Base-by-base conservation (phyloP, 2,329 filamentous ascomycete species). In the Colletotrichum sp. region DNA sequence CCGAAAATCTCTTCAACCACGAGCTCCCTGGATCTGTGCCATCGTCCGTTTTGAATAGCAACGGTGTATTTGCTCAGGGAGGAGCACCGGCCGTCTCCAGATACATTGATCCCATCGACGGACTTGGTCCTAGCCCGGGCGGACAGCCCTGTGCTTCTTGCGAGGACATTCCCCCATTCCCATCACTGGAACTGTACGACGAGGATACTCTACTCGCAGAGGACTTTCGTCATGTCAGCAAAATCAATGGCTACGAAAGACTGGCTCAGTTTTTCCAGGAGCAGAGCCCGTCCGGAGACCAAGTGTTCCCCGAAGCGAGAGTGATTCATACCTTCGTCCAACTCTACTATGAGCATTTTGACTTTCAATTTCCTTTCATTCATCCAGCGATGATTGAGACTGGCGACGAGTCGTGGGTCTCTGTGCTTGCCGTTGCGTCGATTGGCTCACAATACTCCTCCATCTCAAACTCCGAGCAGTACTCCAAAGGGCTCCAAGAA, bases 281-380 rank as follows among this genome's bases (percentile, higher is more conserved):
- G 2, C 60, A 63, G 32, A 3, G 0, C 0, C 16, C 18, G n/a
- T 4, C 60, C 0, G 28, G 4, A 6, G 10, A 7, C 6, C n/a
- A 34, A 10, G 28, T 7, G 13, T 63, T 39, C 6, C 60, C 60
- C 9, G 60, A 36, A 13, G 16, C 28, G 1, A 63, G n/a, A n/a
- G 60, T 63, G 8, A 36, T 63, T 0, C 12, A 10, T 2, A 63
- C 32, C 0, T 63, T 63, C 21, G 60, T 63, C 7, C 60, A 63
- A 1, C 60, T 63, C 30, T 63, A 63, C 21, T 63, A 63, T n/a
- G 60, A 63, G 60, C 13, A 63, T 9, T 63, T 63, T 24, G 60
- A 63, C 3, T 10, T 32, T 4, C 30, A 63, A 3, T 63, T 34
- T 0, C 60, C 60, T 13, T 63, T 18, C 0, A 39, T 63, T 2